A percentile compares a stretch with the other conserved stretches of the same genome.
Evolutionary conservation across 176 grass and related monocot species (phyloP).

Genomic region (Oryza nivara): DNA sequence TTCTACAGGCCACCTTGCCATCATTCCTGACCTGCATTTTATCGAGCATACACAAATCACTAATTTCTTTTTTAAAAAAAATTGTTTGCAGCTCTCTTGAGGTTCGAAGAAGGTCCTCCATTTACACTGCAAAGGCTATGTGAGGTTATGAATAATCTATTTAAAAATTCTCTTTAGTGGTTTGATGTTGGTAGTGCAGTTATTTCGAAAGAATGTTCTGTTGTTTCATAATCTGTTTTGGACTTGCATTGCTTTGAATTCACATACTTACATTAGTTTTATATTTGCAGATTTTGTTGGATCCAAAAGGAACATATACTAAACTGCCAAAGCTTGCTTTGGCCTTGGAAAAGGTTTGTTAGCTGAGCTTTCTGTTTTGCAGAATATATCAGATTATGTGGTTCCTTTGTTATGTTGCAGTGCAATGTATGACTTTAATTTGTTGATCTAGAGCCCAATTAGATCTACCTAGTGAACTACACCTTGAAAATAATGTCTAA

Average conservation of each 20-base stretch:
- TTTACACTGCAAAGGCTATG: conserved; percentile 98
- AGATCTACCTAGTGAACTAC: neutral
- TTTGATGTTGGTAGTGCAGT: neutral
- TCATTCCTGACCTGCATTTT: conserved; percentile 17
- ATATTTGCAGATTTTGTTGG: conserved; percentile 76
- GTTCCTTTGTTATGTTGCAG: conserved; percentile 26
- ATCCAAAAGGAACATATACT: conserved; percentile 89
- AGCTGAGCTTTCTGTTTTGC: conserved; percentile 12
- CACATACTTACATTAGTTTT: conserved; percentile 38
- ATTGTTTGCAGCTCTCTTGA: conserved; percentile 62
- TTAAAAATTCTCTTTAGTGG: conserved; percentile 29
- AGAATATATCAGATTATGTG: neutral
- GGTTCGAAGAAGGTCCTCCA: conserved; percentile 92
- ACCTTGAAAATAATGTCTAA: neutral
- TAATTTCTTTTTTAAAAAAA: conserved; percentile 27
- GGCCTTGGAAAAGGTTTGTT: conserved; percentile 94
- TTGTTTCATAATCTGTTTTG: conserved; percentile 20
- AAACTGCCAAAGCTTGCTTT: conserved; percentile 78
- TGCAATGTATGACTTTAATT: neutral
- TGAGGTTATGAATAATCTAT: conserved; percentile 56
- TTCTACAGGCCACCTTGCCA: neutral
- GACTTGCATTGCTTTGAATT: conserved; percentile 19
- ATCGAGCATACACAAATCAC: conserved; percentile 16
- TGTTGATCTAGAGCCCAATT: neutral
- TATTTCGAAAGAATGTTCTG: neutral